Conservation (phyloP, 1,139 yeast species). For the Nematodospora anomalae region DNA sequence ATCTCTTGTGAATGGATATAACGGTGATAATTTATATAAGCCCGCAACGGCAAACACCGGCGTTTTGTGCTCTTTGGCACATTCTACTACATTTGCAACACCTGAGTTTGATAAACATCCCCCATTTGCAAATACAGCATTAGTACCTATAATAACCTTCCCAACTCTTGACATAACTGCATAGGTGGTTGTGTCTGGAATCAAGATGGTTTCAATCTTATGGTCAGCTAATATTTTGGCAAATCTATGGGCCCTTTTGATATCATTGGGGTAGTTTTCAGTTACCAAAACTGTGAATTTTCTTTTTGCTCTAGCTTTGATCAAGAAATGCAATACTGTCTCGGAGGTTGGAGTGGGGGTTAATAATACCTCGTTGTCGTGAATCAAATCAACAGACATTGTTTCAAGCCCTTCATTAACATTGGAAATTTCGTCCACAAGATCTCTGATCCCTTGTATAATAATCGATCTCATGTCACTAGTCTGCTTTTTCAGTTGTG, state of each 20-base stretch:
- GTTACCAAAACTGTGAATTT: constrained; percentile 90
- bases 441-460: constrained; percentile 90
- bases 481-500: constrained; percentile 42
- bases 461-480: constrained; percentile 82
- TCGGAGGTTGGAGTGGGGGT: constrained; percentile 93
- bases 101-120: constrained; percentile 91
- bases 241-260: constrained; percentile 70
- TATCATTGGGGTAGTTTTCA: constrained; percentile 89
- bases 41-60: constrained; percentile 98
- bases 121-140: constrained; percentile 93
- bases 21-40: constrained; percentile 85
- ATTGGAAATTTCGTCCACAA: constrained; percentile 87
- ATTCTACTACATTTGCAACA: constrained; percentile 89
- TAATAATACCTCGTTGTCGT: constrained; percentile 86
- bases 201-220: constrained; percentile 84
- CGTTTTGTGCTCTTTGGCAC: constrained; percentile 91
- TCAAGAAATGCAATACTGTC: constrained; percentile 82
- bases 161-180: constrained; percentile 98
- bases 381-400: constrained; percentile 90
- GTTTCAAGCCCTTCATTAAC: constrained; percentile 89
- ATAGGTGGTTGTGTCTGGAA: constrained; percentile 90
- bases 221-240: constrained; percentile 80
- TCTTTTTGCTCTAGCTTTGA: constrained; percentile 87
- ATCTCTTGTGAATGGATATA: constrained; percentile 90
- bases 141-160: constrained; percentile 89